These are phyloP conservation scores for Agrocybe praecox DNA, from an alignment of 768 basidiomycete species.

Conservation along the genomic window DNA sequence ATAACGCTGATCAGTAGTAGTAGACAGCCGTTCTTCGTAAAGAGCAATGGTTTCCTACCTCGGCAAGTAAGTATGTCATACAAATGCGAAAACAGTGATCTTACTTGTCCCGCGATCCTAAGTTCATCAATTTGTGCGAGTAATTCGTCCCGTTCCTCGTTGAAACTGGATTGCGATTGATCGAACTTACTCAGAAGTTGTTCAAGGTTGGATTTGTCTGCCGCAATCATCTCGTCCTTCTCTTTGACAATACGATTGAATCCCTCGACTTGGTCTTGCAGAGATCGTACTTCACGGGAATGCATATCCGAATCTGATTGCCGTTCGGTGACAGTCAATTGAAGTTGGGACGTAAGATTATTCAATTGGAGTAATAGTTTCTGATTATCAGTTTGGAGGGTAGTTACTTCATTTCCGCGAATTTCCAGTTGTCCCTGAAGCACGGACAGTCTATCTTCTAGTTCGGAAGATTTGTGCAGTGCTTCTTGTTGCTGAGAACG, in stretches of 20 bases:
- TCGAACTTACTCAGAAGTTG: slow-evolving; percentile 45
- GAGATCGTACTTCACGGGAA: slow-evolving; percentile 42
- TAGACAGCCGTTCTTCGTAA: slow-evolving; percentile 86
- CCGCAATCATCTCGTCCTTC: slow-evolving; percentile 48
- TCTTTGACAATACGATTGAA: slow-evolving; percentile 42
- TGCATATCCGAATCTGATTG: slow-evolving; percentile 27
- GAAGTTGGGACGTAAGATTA: slow-evolving; percentile 5
- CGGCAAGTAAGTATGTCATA: not conserved
- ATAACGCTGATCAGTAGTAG: slow-evolving; percentile 70
- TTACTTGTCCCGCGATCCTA: slow-evolving; percentile 84
- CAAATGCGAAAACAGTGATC: slow-evolving; percentile 10
- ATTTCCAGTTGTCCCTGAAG: slow-evolving; percentile 10
- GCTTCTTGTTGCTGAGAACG: slow-evolving; percentile 50
- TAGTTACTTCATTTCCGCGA: slow-evolving; percentile 9
- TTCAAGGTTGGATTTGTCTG: slow-evolving; percentile 64
- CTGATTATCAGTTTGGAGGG: slow-evolving; percentile 15
- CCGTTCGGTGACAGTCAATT: slow-evolving; percentile 7
- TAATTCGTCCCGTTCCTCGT: slow-evolving; percentile 68
- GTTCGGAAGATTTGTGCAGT: slow-evolving; percentile 6
- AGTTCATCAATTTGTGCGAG: slow-evolving; percentile 80
- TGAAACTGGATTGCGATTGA: slow-evolving; percentile 30
- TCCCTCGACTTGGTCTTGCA: slow-evolving; percentile 56
- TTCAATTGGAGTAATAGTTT: slow-evolving; percentile 15
- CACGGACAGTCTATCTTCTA: slow-evolving; percentile 14
- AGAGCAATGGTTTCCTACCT: slow-evolving; percentile 89